Percentiles rank a stretch among this genome's conserved stretches.
These are phyloP conservation scores for Marasmius sp. DNA, from an alignment of 1,284 basidiomycete species.

Conservation along the genomic window DNA sequence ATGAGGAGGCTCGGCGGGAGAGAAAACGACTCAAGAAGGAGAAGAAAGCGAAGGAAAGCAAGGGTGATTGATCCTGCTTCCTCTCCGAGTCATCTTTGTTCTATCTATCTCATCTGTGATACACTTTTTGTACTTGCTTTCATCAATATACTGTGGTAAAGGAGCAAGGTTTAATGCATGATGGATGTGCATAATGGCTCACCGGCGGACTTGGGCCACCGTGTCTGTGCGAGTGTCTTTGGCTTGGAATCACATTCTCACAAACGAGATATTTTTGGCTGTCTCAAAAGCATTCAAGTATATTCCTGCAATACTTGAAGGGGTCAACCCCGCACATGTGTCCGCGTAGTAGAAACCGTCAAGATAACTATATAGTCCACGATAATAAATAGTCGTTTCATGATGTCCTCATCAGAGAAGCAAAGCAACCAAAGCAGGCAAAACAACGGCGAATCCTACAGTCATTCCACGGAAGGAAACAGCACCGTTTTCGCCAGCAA, in stretches of 20 bases:
- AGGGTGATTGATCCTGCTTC: slow-evolving; percentile 21
- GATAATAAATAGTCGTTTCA: neutral
- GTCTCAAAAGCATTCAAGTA: no score
- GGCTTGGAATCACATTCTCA: no score
- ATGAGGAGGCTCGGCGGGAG: slow-evolving; percentile 63
- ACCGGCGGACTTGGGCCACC: no score
- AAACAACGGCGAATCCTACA: neutral
- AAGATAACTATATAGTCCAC: neutral
- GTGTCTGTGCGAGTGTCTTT: no score
- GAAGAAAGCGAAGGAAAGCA: slow-evolving; percentile 59
- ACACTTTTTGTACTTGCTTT: neutral
- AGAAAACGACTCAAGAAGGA: slow-evolving; percentile 69
- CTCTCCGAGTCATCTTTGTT: neutral
- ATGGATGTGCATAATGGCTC: no score
- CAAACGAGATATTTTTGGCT: no score
- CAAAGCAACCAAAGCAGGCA: neutral
- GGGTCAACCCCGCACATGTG: neutral
- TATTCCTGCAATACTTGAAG: no score
- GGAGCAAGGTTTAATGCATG: no score
- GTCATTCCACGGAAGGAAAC: neutral
- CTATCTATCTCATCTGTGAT: neutral
- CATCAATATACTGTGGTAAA: no score
- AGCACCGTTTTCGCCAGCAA: neutral
- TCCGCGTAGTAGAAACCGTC: neutral
- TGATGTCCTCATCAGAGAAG: neutral